phyloP scores from a whole-genome alignment of 2,329 filamentous ascomycete genomes.

The Aspergillus hiratsukae region DNA sequence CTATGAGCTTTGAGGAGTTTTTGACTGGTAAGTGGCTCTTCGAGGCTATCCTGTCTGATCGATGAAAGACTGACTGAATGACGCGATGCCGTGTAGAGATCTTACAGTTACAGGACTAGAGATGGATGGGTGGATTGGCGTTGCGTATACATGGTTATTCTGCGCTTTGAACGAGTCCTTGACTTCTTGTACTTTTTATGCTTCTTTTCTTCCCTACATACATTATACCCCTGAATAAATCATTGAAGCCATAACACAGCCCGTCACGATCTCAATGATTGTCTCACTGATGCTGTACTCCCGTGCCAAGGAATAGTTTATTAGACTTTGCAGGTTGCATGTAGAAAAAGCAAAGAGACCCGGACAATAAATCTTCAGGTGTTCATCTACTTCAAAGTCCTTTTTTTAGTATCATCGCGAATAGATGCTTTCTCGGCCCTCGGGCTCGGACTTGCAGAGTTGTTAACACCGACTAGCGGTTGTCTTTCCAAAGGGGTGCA shows the following conservation, averaged over 20 bases:
- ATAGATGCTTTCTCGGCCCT: neutral
- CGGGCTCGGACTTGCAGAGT: neutral
- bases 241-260: neutral
- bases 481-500: neutral
- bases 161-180: neutral
- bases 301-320: neutral
- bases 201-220: neutral
- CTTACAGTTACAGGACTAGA: constrained; percentile 33
- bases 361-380: too few relatives aligned
- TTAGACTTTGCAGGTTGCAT: neutral
- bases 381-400: too few relatives aligned
- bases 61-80: constrained; percentile 4
- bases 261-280: neutral
- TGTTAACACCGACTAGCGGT: neutral
- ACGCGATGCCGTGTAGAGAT: constrained; percentile 23
- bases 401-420: too few relatives aligned
- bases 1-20: constrained; percentile 76
- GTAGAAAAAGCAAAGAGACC: neutral
- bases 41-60: neutral
- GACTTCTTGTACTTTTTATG: constrained; percentile 1
- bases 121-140: constrained; percentile 1
- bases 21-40: constrained; percentile 51
- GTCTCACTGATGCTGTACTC: neutral
- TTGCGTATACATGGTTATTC: neutral
- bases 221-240: constrained; percentile 9